Base-by-base conservation (phyloP, 768 basidiomycete species). In the Gloeophyllum trabeum region DNA sequence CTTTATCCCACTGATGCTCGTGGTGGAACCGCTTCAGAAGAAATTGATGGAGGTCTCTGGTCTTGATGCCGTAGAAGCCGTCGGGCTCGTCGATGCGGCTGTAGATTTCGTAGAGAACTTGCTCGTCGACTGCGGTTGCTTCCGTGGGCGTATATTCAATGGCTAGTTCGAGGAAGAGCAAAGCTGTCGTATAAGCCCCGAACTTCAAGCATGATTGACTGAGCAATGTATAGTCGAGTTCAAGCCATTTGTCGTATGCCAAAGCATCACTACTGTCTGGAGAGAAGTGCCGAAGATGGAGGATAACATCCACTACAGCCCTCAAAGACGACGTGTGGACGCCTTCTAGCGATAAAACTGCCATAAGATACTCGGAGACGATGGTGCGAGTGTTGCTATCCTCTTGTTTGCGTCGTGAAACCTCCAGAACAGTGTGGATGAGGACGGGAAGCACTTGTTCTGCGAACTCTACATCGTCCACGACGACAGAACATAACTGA, bases 61-160 rank as follows among this genome's bases (percentile, higher is more conserved):
- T 79, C 47, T 81, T 71, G 45, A 98, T 91, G 4, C 91, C 91
- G 59, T 99, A 99, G 58, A 99, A 99, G 1, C 96, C 92, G 52
- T 99, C 96, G 0, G 93, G 93, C 57, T 99, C 96, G 53, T 96
- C 93, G 46, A 99, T 91, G 51, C 91, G 84, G 42, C 80, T 79
- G 54, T 98, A 99, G 39, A 98, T 90, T 39, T 84, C 82, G 63
- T 91, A 97, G 18, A 98, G 63, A 20, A 93, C 68, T 44, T 83
- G 66, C 49, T 90, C 86, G 28, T 32, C 62, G 13, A 61, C 58
- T 6, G 48, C 47, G 2, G 52, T 46, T n/a, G 53, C 54, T 5
- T 61, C 58, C 16, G 53, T 46, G 22, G 50, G 48, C 2, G 52
- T 38, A 46, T 72, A 63, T 43, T 89, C 81, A 19, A 64, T 62